Conservation (phyloP, 805 yeast species). For the Lachancea waltii region DNA sequence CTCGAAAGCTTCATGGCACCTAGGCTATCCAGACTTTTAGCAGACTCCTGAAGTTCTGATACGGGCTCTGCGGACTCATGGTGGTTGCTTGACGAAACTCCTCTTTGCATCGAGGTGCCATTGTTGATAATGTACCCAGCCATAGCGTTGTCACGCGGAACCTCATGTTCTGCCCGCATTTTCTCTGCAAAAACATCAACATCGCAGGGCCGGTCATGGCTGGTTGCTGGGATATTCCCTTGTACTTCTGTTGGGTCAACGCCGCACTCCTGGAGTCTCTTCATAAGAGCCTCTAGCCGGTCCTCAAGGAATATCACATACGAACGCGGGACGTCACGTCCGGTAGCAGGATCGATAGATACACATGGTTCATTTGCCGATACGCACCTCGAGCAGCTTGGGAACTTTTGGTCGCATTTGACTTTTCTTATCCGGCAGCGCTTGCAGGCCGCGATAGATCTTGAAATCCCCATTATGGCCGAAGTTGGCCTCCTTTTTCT, state of each 20-base stretch:
- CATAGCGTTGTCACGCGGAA: slow-evolving; percentile 20
- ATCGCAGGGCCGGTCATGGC: slow-evolving; percentile 26
- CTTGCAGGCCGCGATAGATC: slow-evolving; percentile 79
- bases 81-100: slow-evolving; percentile 4
- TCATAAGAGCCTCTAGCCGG: slow-evolving; percentile 51
- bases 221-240: slow-evolving; percentile 25
- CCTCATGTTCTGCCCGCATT: slow-evolving; percentile 16
- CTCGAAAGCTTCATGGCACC: slow-evolving; percentile 17
- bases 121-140: slow-evolving; percentile 25
- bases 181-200: slow-evolving; percentile 17
- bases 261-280: slow-evolving; percentile 40
- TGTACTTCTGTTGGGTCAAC: slow-evolving; percentile 29
- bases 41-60: slow-evolving; percentile 20
- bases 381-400: slow-evolving; percentile 50
- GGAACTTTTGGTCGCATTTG: slow-evolving; percentile 54
- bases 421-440: slow-evolving; percentile 68
- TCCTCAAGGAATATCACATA: slow-evolving; percentile 69
- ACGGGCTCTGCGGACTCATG: neutral
- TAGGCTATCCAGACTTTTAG: slow-evolving; percentile 17
- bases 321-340: slow-evolving; percentile 77
- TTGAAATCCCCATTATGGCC: slow-evolving; percentile 40
- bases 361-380: slow-evolving; percentile 68
- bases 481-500: slow-evolving; percentile 15
- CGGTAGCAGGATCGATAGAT: slow-evolving; percentile 82
- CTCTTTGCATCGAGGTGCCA: slow-evolving; percentile 20